Evolutionary conservation across 2,329 filamentous ascomycete genomes (phyloP).

Genomic region (Venturia oleaginea): DNA sequence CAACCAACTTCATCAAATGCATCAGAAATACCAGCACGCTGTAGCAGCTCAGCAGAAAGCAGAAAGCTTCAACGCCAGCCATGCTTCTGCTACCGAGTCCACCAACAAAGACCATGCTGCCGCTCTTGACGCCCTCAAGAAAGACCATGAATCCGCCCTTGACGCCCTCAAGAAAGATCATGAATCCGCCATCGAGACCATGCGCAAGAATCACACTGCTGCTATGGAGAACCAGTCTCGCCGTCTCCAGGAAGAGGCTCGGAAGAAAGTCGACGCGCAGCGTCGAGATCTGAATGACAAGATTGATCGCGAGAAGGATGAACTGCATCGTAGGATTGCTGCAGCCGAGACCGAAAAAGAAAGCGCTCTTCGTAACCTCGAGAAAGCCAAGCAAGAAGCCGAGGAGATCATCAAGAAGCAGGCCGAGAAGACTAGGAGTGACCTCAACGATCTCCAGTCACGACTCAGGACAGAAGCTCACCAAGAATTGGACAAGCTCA

Average conservation of each 20-base stretch:
- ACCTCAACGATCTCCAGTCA: neutral
- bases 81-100: neutral
- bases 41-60: conserved; percentile 2
- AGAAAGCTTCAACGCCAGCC: neutral
- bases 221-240: neutral
- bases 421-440: conserved; percentile 3
- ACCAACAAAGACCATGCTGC: neutral
- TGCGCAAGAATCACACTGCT: neutral
- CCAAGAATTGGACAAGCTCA: neutral
- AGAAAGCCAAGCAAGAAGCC: conserved; percentile 4
- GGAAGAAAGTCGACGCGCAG: neutral
- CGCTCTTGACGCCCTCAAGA: neutral
- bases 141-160: neutral
- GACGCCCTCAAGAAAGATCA: neutral
- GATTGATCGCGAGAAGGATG: conserved; percentile 2
- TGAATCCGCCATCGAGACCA: neutral
- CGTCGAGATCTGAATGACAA: conserved; percentile 4
- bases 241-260: neutral
- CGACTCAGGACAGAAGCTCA: conserved; percentile 7
- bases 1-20: conserved; percentile 10
- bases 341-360: conserved; percentile 1
- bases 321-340: conserved; percentile 7
- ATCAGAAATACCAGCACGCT: neutral
- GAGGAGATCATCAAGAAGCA: conserved; percentile 4
- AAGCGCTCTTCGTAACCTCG: neutral